A percentile compares a stretch with the other conserved stretches of the same genome.
phyloP scores from a whole-genome alignment of 805 yeast species.

The Metschnikowia matae region DNA sequence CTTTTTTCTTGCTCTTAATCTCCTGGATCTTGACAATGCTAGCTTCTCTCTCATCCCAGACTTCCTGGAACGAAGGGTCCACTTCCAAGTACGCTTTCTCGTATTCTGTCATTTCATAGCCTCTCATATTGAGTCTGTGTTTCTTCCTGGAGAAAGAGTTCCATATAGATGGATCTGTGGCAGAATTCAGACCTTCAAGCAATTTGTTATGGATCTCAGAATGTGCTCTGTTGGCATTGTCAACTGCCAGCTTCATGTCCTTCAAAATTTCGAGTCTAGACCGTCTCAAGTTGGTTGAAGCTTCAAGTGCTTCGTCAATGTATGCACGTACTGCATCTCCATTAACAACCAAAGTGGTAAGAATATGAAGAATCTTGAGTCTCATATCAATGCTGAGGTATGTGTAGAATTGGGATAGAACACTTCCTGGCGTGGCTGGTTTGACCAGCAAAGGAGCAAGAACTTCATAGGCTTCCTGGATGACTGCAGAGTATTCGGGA shows the following conservation, averaged over 20 bases:
- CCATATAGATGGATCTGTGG: slow-evolving; percentile 10
- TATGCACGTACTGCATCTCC: slow-evolving; percentile 56
- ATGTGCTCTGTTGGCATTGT: slow-evolving; percentile 42
- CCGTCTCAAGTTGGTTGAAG: slow-evolving; percentile 56
- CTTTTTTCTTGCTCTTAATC: slow-evolving; percentile 44
- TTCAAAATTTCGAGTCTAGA: slow-evolving; percentile 61
- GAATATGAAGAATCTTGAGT: slow-evolving; percentile 53
- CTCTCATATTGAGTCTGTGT: slow-evolving; percentile 24
- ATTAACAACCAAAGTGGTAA: slow-evolving; percentile 59
- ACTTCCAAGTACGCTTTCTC: slow-evolving; percentile 37
- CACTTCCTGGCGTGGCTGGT: slow-evolving; percentile 47
- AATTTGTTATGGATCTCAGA: slow-evolving; percentile 20
- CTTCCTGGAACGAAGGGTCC: slow-evolving; percentile 40
- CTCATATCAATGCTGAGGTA: slow-evolving; percentile 51
- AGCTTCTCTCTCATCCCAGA: slow-evolving; percentile 45
- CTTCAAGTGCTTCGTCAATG: slow-evolving; percentile 67
- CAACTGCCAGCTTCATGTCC: slow-evolving; percentile 53
- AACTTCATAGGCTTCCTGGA: slow-evolving; percentile 46
- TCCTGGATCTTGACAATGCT: slow-evolving; percentile 40
- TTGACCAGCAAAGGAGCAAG: slow-evolving; percentile 53
- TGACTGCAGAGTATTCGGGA: slow-evolving; percentile 48
- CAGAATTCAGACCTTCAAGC: slow-evolving; percentile 11
- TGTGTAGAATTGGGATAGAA: slow-evolving; percentile 51
- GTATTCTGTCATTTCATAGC: slow-evolving; percentile 40
- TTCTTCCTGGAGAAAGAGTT: slow-evolving; percentile 17